Conservation (phyloP, 805 yeast genomes). For the Kazachstania africana region DNA sequence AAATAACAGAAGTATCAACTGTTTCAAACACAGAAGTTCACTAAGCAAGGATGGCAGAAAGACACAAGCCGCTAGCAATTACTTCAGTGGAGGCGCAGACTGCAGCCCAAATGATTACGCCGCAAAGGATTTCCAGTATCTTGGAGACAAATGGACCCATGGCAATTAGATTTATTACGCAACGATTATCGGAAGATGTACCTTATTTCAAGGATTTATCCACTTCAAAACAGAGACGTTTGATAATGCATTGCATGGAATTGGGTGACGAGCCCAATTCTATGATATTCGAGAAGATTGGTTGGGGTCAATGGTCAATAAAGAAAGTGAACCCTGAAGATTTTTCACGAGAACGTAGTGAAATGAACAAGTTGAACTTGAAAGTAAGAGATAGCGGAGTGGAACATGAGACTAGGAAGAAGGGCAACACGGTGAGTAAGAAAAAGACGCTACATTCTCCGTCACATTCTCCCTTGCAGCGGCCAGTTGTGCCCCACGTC, state of each 20-base stretch:
- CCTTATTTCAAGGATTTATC: constrained; percentile 72
- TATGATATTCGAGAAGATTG: constrained; percentile 79
- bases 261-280: constrained; percentile 41
- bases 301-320: constrained; percentile 96
- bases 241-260: constrained; percentile 83
- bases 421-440: constrained; percentile 11
- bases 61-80: not conserved
- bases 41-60: no score
- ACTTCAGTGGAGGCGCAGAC: not conserved
- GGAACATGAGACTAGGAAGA: not conserved
- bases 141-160: constrained; percentile 55
- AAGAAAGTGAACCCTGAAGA: constrained; percentile 32
- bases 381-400: constrained; percentile 32
- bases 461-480: not conserved
- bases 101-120: not conserved
- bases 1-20: no score
- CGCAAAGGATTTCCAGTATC: not conserved
- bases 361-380: constrained; percentile 29
- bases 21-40: no score
- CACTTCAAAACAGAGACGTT: constrained; percentile 76
- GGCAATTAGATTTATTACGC: constrained; percentile 82
- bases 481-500: not conserved
- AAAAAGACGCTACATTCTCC: constrained; percentile 14
- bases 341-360: constrained; percentile 29
- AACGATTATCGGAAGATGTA: constrained; percentile 61